These are phyloP conservation scores for Isoetes taiwanensis DNA, from an alignment of 75 land plant genomes.

Conservation along the genomic window DNA sequence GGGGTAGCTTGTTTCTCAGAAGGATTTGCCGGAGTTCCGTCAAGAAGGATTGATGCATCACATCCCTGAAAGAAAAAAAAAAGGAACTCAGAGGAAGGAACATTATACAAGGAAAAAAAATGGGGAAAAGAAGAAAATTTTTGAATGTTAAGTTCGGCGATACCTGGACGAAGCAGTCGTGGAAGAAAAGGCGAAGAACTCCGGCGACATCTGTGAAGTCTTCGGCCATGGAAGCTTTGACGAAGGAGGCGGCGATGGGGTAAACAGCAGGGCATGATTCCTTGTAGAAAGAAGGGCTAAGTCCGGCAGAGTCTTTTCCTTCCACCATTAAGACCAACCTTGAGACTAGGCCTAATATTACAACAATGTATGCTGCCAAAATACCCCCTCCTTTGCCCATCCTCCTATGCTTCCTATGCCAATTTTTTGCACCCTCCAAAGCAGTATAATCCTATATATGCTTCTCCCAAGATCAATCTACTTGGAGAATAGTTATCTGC, in stretches of 20 bases:
- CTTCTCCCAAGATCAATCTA: too few relatives aligned
- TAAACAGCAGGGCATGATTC: background rate
- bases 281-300: background rate
- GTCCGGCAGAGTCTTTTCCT: background rate
- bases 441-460: too few relatives aligned
- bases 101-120: background rate
- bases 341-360: too few relatives aligned
- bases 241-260: background rate
- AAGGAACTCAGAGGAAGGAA: background rate
- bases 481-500: too few relatives aligned
- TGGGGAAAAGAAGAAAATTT: background rate
- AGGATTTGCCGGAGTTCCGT: background rate
- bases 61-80: background rate
- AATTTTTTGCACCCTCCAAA: too few relatives aligned
- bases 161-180: constrained; percentile 44
- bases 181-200: constrained; percentile 33
- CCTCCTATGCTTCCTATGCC: too few relatives aligned
- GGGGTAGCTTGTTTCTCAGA: constrained; percentile 1
- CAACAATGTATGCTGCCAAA: too few relatives aligned
- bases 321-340: too few relatives aligned
- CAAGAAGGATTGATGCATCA: background rate
- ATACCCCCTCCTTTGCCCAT: too few relatives aligned
- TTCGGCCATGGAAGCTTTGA: background rate
- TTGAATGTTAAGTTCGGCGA: background rate
- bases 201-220: constrained; percentile 28